A percentile compares a stretch with the other conserved stretches of the same genome.
Evolutionary conservation across 768 basidiomycete genomes (phyloP).

Genomic region (Amanita exitialis): DNA sequence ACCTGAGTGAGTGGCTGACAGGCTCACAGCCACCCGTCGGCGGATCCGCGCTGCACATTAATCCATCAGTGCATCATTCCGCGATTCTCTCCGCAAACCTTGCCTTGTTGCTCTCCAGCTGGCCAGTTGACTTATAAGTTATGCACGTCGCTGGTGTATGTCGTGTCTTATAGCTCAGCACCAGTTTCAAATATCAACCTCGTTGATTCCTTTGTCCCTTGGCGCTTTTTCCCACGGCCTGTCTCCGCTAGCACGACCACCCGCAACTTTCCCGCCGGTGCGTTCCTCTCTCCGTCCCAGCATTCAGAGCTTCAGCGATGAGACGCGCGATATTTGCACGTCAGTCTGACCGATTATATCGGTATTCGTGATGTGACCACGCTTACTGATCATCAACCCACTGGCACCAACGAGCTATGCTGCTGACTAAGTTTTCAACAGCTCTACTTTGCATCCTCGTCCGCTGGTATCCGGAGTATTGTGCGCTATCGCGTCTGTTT

Average conservation of each 20-base stretch:
- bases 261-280: background rate
- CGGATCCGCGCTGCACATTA: constrained; percentile 2
- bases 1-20: constrained; percentile 1
- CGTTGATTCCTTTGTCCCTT: no score
- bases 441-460: background rate
- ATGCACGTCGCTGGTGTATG: no score
- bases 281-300: background rate
- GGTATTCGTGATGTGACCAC: constrained; percentile 28
- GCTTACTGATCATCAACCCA: constrained; percentile 26
- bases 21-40: background rate
- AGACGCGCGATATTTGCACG: constrained; percentile 47
- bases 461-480: no score
- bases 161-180: background rate
- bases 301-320: constrained; percentile 22
- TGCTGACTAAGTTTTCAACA: background rate
- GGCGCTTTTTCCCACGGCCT: background rate
- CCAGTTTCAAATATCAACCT: background rate
- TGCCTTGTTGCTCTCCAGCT: no score
- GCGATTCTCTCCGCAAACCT: background rate
- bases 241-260: background rate
- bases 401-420: no score
- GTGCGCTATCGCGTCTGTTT: no score
- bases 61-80: constrained; percentile 3
- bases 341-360: constrained; percentile 39
- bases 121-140: no score